These are phyloP conservation scores for Lasiodiplodia hormozganensis DNA, from an alignment of 2,329 filamentous ascomycete genomes.

Conservation along the genomic window DNA sequence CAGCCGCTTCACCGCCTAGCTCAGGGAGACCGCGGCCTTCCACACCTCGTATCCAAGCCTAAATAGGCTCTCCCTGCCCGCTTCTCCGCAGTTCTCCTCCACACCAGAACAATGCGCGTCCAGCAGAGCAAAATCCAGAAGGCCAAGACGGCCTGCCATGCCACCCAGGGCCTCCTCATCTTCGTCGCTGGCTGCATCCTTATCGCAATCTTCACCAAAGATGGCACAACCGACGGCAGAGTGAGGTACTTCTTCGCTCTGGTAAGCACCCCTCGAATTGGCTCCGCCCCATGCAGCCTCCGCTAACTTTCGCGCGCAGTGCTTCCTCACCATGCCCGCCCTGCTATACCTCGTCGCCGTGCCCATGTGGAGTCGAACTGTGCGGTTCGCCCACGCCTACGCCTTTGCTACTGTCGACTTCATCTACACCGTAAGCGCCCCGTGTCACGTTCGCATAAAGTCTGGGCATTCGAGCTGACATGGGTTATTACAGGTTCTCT, in stretches of 20 bases:
- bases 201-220: conserved; percentile 64
- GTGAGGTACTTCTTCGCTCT: conserved; percentile 64
- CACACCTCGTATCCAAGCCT: conserved; percentile 16
- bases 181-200: conserved; percentile 65
- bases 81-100: neutral
- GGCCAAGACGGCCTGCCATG: conserved; percentile 63
- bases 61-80: conserved; percentile 14
- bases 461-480: conserved; percentile 14
- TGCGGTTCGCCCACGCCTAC: conserved; percentile 65
- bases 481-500: conserved; percentile 54
- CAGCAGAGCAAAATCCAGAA: conserved; percentile 55
- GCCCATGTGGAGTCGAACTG: conserved; percentile 66
- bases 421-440: conserved; percentile 49
- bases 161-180: conserved; percentile 61
- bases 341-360: conserved; percentile 67
- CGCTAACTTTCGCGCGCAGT: conserved; percentile 50
- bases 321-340: conserved; percentile 65
- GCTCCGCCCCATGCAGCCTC: neutral
- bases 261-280: conserved; percentile 48
- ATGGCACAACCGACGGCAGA: conserved; percentile 60
- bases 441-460: neutral
- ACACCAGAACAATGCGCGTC: conserved; percentile 18
- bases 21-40: conserved; percentile 13
- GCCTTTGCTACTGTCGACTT: conserved; percentile 64
- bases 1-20: neutral